Evolutionary conservation across 2,329 filamentous ascomycete species (phyloP), one percentile per base, ranked within the genome.

Genomic region (Penicillium vulpinum): DNA sequence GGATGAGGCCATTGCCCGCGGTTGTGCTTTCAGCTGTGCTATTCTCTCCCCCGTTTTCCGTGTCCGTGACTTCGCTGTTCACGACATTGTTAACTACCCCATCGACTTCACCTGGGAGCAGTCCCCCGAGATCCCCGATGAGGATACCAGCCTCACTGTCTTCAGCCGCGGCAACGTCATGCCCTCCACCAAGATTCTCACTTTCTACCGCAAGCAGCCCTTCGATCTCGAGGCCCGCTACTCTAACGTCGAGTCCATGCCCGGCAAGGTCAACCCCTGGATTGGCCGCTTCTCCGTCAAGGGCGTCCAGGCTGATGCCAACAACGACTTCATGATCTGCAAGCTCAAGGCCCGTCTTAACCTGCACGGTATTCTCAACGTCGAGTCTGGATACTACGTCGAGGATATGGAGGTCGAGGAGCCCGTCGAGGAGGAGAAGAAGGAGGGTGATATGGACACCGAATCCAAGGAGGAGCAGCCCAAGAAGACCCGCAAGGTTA

Each of bases 101-200:
- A 96, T 99, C 75, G 93, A 99, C 75, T 99, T 99, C 77, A 90
- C 88, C 51, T 99, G 94, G 94, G 94, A 99, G 83, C 96, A 97
- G 83, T 95, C 93, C 26, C 87, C 92, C 58, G 94, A 99, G 71
- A 99, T 99, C 68, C 94, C 94, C 26, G 94, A 99, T 69, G 94
- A 99, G 83, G 94, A 97, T 76, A 97, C 94, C 54, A 95, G 88
- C 80, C 83, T 99, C 67, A 96, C 91, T 35, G 94, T 99, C 71
- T 99, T 99, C 80, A 95, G 94, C 85, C 92, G 89, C 78, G 93
- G 93, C 76, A 97, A 97, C 73, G 87, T 96, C 62, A 88, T 99
- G 83, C 94, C 94, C 53, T 97, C 93, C 6, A 99, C 94, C 64
- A 99, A 99, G 85, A 97, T 99, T 65, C 87, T 99, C 53, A 99